Evolutionary conservation across 129 eudicot species (phyloP), one percentile per base, ranked within the genome.

Genomic region (Helianthus tuberosus): DNA sequence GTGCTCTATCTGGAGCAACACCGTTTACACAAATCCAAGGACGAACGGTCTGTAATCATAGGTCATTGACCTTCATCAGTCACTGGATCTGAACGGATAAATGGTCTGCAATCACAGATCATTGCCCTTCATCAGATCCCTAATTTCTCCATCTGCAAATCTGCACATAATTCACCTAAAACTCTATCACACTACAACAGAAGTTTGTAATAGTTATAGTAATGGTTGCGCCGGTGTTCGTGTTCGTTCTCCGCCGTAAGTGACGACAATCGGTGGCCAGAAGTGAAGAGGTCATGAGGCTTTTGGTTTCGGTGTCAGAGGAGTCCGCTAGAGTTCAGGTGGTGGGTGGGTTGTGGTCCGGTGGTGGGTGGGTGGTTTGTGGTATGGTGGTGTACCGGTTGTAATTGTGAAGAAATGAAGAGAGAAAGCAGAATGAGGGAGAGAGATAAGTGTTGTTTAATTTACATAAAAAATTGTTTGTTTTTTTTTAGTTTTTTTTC

Each of bases 21-120:
- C 96, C 96, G 81, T 88, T 91, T 88, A 88, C 97, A 75, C 94
- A 91, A 43, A 95, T 85, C 99, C 96, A 95, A 83, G 99, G 99
- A 91, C 91, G 99, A 77, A 29, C 35, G 35, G 35, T 29, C 35
- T 29, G 35, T 3, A 29, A 29, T 29, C 35, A 3, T 3, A 29
- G 2, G 35, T 29, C 35, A 3, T 29, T 29, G 35, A 29, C 35
- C 35, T 1, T 29, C 35, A 29, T 29, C 3, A 1, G 35, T 29
- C 35, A 29, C 35, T 3, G 3, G 35, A 29, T 29, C 35, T 29
- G 35, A 29, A 2, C 35, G 35, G 35, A 29, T 29, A 29, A 29
- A 29, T 3, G 35, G 35, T 29, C 35, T 29, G 35, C 3, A 29
- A 29, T 29, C 35, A 29, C 35, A 29, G 3, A 3, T 29, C 35